Base-by-base conservation (phyloP, 495 filamentous ascomycete genomes). In the Podospora appendiculata region DNA sequence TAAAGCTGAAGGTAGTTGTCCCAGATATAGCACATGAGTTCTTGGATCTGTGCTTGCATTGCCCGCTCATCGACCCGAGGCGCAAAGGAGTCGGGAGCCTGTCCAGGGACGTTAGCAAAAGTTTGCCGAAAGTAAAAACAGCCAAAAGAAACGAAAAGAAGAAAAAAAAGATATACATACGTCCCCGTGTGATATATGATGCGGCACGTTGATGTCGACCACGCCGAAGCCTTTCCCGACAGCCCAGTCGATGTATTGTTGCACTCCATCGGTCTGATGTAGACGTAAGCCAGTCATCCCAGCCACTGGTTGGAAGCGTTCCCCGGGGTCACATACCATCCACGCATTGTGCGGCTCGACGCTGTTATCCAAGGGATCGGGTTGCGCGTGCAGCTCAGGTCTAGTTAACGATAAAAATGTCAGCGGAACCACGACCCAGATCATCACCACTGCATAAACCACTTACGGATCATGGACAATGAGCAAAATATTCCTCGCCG, bases 1-100 rank as follows among this genome's bases (percentile, higher is more conserved):
- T 82, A 78, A 4, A 86, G 83, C 77, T 95, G 88, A 35, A 98
- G 86, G 58, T 95, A 96, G 61, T 98, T 98, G 58, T 97, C 92
- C 94, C 94, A 98, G 34, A 98, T 65, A 59, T 95, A 97, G 49
- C 79, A 81, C 14, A 89, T 85, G 8, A 97, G 69, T 55, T 93
- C 87, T 50, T 85, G 79, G 0, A 84, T 84, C 41, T 83, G 79
- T 1, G 75, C 70, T 48, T 81, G 68, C 8, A 75, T 43, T 1
- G 61, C 56, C 33, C 66, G 55, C 53, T 71, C 69, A 32, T 68
- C 60, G 3, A 58, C 36, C 11, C 56, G 50, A 11, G 67, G 60
- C 1, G 58, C 69, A 58, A 58, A 72, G 7, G 71, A 51, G 16
- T 70, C 65, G 6, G 25, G 25, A 25, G 25, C 25, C 25, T 25